Evolutionary conservation across 192 early-diverging fungal species (phyloP).

Genomic region (Entomortierella beljakovae): DNA sequence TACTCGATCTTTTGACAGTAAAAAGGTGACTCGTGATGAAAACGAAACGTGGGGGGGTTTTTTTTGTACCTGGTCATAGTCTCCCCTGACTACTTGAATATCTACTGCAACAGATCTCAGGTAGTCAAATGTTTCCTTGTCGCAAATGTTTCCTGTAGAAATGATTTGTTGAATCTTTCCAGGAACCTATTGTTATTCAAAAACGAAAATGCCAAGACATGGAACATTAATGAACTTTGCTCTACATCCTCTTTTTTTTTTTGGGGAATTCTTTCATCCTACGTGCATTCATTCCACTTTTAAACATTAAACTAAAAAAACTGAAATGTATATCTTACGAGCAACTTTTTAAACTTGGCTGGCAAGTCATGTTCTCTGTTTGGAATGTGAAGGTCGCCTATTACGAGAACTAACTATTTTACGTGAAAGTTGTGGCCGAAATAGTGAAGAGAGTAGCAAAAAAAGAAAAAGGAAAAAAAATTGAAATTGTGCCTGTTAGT

Average conservation of each 20-base stretch:
- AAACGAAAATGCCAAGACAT: neutral
- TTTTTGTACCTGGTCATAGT: constrained; percentile 78
- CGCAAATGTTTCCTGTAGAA: constrained; percentile 90
- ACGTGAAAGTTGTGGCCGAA: too few relatives aligned
- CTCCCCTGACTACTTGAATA: constrained; percentile 82
- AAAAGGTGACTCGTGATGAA: too few relatives aligned
- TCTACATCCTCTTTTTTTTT: neutral
- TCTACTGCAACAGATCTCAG: constrained; percentile 84
- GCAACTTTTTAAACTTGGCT: constrained; percentile 90
- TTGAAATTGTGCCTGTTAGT: too few relatives aligned
- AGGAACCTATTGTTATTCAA: constrained; percentile 71
- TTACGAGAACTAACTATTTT: constrained; percentile 80
- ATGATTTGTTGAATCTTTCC: constrained; percentile 98
- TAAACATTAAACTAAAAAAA: too few relatives aligned
- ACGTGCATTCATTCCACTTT: neutral
- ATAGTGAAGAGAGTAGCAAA: too few relatives aligned
- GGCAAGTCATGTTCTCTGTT: constrained; percentile 90
- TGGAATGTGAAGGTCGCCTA: constrained; percentile 97
- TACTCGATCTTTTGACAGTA: too few relatives aligned
- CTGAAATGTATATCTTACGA: constrained; percentile 61
- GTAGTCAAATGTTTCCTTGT: constrained; percentile 89
- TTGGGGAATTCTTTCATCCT: neutral
- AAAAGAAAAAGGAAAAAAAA: too few relatives aligned
- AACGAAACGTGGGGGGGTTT: neutral
- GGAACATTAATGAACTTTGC: neutral